These are phyloP conservation scores for Tolypocladium ophioglossoides DNA, from an alignment of 2,329 filamentous ascomycete genomes.

Conservation along the genomic window DNA sequence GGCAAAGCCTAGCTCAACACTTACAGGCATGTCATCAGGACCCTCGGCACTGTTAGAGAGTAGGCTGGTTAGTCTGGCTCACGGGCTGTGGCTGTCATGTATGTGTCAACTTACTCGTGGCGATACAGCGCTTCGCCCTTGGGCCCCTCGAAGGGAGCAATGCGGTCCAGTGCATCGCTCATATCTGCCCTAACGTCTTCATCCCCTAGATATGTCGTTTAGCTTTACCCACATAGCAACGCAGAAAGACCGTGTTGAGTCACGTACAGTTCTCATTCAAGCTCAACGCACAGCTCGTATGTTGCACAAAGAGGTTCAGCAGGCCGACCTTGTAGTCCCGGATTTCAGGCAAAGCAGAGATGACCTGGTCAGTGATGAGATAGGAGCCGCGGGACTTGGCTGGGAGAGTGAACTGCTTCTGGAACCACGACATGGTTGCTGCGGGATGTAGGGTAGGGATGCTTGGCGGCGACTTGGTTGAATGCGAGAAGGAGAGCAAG, in stretches of 20 bases:
- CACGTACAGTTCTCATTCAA: slow-evolving; percentile 76
- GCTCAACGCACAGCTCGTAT: slow-evolving; percentile 82
- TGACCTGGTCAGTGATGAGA: slow-evolving; percentile 72
- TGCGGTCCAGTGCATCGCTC: slow-evolving; percentile 84
- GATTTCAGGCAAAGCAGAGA: slow-evolving; percentile 66
- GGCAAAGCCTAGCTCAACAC: slow-evolving; percentile 3
- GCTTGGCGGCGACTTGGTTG: slow-evolving; percentile 9
- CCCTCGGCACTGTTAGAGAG: slow-evolving; percentile 61
- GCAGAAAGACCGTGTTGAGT: slow-evolving; percentile 28
- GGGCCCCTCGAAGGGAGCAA: slow-evolving; percentile 68
- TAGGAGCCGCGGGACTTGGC: slow-evolving; percentile 72
- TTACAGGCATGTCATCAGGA: slow-evolving; percentile 82
- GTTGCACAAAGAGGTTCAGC: slow-evolving; percentile 86
- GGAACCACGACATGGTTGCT: slow-evolving; percentile 60
- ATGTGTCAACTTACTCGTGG: slow-evolving; percentile 38
- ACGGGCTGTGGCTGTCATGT: too few species aligned
- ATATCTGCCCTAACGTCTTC: slow-evolving; percentile 81
- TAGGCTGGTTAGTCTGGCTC: neutral
- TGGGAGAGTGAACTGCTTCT: slow-evolving; percentile 76
- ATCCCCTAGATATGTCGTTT: slow-evolving; percentile 37
- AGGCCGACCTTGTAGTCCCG: slow-evolving; percentile 74
- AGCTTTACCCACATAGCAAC: slow-evolving; percentile 12
- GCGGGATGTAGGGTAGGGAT: slow-evolving; percentile 16
- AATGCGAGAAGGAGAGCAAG: slow-evolving; percentile 23
- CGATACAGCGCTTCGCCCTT: slow-evolving; percentile 68